Conservation (phyloP, 768 basidiomycete species). For the Clavulina sp. region DNA sequence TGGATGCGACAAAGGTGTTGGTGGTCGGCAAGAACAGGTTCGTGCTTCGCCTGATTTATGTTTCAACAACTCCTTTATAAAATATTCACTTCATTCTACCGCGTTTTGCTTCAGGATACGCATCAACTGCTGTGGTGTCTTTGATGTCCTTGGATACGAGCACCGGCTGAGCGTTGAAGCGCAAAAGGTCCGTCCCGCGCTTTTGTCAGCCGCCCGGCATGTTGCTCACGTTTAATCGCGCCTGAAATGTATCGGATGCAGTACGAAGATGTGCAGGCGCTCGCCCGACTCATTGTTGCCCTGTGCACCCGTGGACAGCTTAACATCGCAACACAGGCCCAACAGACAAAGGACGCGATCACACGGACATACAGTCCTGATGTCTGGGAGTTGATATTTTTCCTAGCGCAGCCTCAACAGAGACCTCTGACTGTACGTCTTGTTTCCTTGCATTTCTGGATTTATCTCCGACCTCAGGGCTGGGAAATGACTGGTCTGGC, state of each 20-base stretch:
- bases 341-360: no score
- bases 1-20: constrained; percentile 78
- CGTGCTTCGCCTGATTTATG: neutral
- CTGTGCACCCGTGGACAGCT: no score
- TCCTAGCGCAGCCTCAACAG: constrained; percentile 49
- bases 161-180: constrained; percentile 34
- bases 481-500: no score
- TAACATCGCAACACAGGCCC: no score
- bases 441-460: neutral
- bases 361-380: no score
- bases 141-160: constrained; percentile 73
- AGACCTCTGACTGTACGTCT: constrained; percentile 19
- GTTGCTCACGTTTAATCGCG: no score
- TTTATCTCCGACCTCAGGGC: no score
- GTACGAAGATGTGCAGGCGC: constrained; percentile 78
- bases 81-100: neutral
- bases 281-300: constrained; percentile 69
- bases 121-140: constrained; percentile 71
- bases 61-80: neutral
- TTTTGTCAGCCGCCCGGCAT: no score
- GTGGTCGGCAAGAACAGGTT: constrained; percentile 81
- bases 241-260: no score
- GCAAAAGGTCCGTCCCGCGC: constrained; percentile 27
- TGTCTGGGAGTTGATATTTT: constrained; percentile 62
- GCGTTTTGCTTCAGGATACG: constrained; percentile 36